phyloP scores from a whole-genome alignment of 768 basidiomycete genomes.

The Naganishia onofrii region DNA sequence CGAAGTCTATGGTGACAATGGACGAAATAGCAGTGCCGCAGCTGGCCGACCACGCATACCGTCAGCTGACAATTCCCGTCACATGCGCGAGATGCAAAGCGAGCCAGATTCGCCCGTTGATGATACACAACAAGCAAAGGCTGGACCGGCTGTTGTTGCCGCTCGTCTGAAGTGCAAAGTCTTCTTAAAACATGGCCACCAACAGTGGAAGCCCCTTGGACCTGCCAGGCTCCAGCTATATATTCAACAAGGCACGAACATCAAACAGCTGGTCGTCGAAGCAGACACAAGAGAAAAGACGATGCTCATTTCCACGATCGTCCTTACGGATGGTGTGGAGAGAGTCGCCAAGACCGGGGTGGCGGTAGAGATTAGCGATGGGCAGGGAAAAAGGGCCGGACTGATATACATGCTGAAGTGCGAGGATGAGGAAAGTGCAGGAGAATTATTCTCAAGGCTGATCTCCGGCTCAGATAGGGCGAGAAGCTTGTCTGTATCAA shows the following conservation, averaged over 20 bases:
- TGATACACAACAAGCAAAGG: slow-evolving; percentile 17
- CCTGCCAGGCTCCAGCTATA: slow-evolving; percentile 83
- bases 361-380: slow-evolving; percentile 88
- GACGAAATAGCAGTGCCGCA: background rate
- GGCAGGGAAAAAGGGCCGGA: slow-evolving; percentile 79
- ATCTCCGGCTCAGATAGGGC: slow-evolving; percentile 61
- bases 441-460: slow-evolving; percentile 78
- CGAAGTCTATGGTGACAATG: background rate
- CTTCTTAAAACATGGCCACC: slow-evolving; percentile 86
- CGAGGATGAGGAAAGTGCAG: slow-evolving; percentile 80
- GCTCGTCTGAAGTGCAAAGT: slow-evolving; percentile 98
- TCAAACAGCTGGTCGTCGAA: slow-evolving; percentile 95
- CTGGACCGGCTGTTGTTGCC: slow-evolving; percentile 66
- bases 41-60: background rate
- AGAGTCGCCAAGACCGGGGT: slow-evolving; percentile 98
- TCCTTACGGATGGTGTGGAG: slow-evolving; percentile 93
- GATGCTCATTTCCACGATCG: slow-evolving; percentile 88
- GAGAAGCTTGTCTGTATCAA: slow-evolving; percentile 6
- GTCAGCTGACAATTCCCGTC: slow-evolving; percentile 5
- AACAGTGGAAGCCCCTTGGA: slow-evolving; percentile 95
- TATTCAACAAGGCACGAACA: slow-evolving; percentile 74
- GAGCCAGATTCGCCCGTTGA: slow-evolving; percentile 41
- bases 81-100: slow-evolving; percentile 32
- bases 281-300: slow-evolving; percentile 68
- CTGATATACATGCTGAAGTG: slow-evolving; percentile 97